Evolutionary conservation across 805 yeast genomes (phyloP), one percentile per base, ranked within the genome.

Genomic region (Starmerella gropengiesseri): DNA sequence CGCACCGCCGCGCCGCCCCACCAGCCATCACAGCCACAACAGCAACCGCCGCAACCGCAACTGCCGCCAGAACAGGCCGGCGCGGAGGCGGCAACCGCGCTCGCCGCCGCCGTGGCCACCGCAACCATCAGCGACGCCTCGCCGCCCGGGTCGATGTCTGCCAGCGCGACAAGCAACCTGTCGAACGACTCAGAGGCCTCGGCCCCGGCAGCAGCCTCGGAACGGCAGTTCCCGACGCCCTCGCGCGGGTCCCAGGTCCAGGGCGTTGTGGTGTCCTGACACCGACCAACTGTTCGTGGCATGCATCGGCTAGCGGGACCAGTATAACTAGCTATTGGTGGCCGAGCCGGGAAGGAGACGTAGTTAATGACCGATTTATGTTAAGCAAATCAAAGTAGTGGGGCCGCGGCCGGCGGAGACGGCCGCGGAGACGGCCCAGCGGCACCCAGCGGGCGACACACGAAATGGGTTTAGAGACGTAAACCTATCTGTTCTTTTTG

Each of bases 111-210:
- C 18, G 17, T 23, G 12, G 39, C 16, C 17, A 13, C 18, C 4
- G 28, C 25, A 5, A 14, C 31, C 12, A 31, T 34, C 16, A 34
- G 37, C 20, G 37, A 34, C 20, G 29, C 37, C 14, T 34, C 37
- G 21, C 37, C 37, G 14, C 37, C 37, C 7, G 37, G 28, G 7
- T 34, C 37, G 9, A 34, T 34, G 37, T 34, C 37, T 13, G 37
- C 37, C 11, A 34, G 37, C 14, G 37, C 37, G n/a, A 22, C 37
- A 2, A 23, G 37, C 28, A 23, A 20, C n/a, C 22, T 14, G 7
- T 23, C 37, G 20, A 34, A 34, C 14, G 29, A n/a, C n/a, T n/a
- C 20, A 14, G 14, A 29, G 20, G 37, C 16, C 4, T 4, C 17
- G 12, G 29, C 29, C 14, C 19, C 37, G 21, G 20, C 20, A 7